Evolutionary conservation across 176 grass and related monocot genomes (phyloP), one percentile per base, ranked within the genome.

Genomic region (Carex parvula): DNA sequence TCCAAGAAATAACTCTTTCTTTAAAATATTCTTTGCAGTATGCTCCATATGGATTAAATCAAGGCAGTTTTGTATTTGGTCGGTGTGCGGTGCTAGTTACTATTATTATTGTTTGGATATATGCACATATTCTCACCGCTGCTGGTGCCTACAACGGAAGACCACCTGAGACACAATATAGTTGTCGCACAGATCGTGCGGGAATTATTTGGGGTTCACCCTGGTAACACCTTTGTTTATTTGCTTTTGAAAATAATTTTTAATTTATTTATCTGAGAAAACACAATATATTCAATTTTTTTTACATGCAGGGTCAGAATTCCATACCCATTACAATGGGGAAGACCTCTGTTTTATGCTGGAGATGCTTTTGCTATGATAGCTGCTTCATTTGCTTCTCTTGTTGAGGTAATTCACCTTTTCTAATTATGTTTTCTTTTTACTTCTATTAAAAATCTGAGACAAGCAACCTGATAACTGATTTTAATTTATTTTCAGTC

Each of bases 291-390:
- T 71, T 70, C 10, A 55, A 61, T 41, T 57, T 72, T 17, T 46
- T 69, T 85, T 61, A 37, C 50, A 44, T 88, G 76, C 89, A 98
- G 95, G 95, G 86, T 93, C 67, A 91, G 91, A 85, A 89, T 98
- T 84, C 95, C 95, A 10, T 98, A 95, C 26, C 95, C 95, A 80
- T 95, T 98, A 81, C 95, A 98, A 90, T 98, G 95, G 95, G 95
- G 92, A 6, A 88, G 88, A 77, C 95, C 95, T 0, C 88, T 87
- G 50, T 98, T 98, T 86, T 84, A 85, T 71, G 93, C 81, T 0
- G 88, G 94, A 13, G 95, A 98, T 85, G 86, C 87, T 86, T 90
- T 98, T 69, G 92, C 85, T 21, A 94, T 98, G 92, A 80, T 98
- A 80, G 95, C 92, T 58, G 92, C 95, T 87, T 98, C 95, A 9